Conservation (phyloP, 176 grass and related monocot species). For the Rhynchospora pubera region DNA sequence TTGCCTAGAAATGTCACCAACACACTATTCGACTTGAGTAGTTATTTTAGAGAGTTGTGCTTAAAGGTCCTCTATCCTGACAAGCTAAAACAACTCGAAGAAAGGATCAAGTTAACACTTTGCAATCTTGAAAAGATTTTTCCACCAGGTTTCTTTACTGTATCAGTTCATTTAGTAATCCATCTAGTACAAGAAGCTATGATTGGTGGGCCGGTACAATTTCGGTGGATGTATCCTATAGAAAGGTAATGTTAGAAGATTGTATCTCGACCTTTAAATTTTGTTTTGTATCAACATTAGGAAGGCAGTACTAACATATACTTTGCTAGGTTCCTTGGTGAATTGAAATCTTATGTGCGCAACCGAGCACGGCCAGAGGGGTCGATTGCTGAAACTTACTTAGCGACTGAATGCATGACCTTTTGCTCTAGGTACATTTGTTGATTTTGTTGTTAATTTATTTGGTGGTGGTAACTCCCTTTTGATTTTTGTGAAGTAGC, state of each 20-base stretch:
- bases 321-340: constrained; percentile 12
- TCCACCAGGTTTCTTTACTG: constrained; percentile 17
- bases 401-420: constrained; percentile 8
- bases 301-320: not conserved
- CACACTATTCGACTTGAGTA: not conserved
- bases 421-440: constrained; percentile 14
- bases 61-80: constrained; percentile 2
- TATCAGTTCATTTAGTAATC: constrained; percentile 24
- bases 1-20: not conserved
- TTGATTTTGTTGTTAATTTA: too few species aligned
- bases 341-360: constrained; percentile 15
- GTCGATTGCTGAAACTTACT: constrained; percentile 14
- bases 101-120: constrained; percentile 1
- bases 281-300: not conserved
- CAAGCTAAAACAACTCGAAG: constrained; percentile 6
- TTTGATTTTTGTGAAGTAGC: too few species aligned
- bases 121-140: constrained; percentile 21
- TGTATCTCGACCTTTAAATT: not conserved
- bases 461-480: too few species aligned
- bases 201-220: constrained; percentile 13
- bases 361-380: constrained; percentile 23
- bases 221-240: constrained; percentile 34
- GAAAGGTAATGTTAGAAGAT: constrained; percentile 2
- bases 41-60: constrained; percentile 24
- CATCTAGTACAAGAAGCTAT: constrained; percentile 22